Evolutionary conservation across 805 yeast species (phyloP).

Genomic region (Tetrapisispora iriomotensis): DNA sequence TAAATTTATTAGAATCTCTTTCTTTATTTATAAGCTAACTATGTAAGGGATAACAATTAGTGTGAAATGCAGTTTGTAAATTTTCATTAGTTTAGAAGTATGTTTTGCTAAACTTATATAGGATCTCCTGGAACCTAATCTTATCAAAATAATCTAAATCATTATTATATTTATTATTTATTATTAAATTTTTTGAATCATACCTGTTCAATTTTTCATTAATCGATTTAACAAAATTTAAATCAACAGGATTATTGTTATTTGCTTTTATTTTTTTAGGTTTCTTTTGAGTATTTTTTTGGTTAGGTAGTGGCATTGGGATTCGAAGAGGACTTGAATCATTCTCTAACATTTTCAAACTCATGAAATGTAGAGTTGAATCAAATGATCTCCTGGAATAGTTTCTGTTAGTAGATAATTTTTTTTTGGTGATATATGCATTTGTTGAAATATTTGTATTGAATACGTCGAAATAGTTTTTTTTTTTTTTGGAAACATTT

Average conservation of each 20-base stretch:
- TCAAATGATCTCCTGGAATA: neutral
- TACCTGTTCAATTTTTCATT: slow-evolving; percentile 17
- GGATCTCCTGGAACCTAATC: slow-evolving; percentile 27
- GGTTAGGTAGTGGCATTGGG: neutral
- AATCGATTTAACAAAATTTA: slow-evolving; percentile 9
- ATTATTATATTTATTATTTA: slow-evolving; percentile 1
- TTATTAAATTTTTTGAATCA: slow-evolving; percentile 3
- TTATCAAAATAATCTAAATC: slow-evolving; percentile 24
- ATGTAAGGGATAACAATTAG: too few relatives aligned
- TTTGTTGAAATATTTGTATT: too few relatives aligned
- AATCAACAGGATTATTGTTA: neutral
- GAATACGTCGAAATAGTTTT: neutral
- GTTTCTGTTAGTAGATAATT: neutral
- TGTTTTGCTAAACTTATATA: slow-evolving; percentile 27
- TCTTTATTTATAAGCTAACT: too few relatives aligned
- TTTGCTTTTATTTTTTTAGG: neutral
- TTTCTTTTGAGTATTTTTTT: neutral
- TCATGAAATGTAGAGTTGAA: too few relatives aligned
- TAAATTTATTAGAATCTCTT: too few relatives aligned
- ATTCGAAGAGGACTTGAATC: neutral
- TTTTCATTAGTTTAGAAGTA: slow-evolving; percentile 15
- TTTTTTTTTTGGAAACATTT: neutral
- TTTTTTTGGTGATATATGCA: neutral
- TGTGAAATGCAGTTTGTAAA: too few relatives aligned
- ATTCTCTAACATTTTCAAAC: too few relatives aligned